phyloP scores from a whole-genome alignment of 1,284 basidiomycete species.

The Sporisorium sorghi region DNA sequence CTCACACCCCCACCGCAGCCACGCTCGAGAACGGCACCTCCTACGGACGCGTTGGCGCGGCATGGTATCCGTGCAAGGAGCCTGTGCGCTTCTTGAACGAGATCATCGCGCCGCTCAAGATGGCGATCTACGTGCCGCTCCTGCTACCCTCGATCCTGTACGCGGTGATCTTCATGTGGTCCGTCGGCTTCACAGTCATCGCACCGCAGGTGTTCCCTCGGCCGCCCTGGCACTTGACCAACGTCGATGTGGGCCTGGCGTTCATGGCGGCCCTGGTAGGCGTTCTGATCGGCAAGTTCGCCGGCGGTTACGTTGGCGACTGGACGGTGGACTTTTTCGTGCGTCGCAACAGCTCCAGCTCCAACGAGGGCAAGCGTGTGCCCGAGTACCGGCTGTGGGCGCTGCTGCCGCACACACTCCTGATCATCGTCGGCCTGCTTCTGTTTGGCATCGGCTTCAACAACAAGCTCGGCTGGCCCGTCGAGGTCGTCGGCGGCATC shows the following conservation, averaged over 20 bases:
- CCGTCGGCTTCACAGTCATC: constrained; percentile 68
- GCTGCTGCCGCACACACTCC: constrained; percentile 56
- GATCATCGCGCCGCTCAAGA: constrained; percentile 58
- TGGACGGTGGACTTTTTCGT: constrained; percentile 62
- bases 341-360: constrained; percentile 47
- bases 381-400: constrained; percentile 70
- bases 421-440: constrained; percentile 65
- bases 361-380: constrained; percentile 47
- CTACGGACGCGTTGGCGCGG: constrained; percentile 58
- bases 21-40: constrained; percentile 16
- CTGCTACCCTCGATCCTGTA: constrained; percentile 66
- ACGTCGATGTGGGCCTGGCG: constrained; percentile 62
- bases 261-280: constrained; percentile 69
- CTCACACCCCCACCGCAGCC: constrained; percentile 17
- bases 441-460: constrained; percentile 66
- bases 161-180: constrained; percentile 68
- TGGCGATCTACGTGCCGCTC: constrained; percentile 46
- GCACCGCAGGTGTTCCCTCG: constrained; percentile 65
- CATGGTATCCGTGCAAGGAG: constrained; percentile 68
- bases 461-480: constrained; percentile 66
- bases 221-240: constrained; percentile 66
- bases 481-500: constrained; percentile 67
- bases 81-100: constrained; percentile 62
- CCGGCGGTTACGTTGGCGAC: constrained; percentile 67
- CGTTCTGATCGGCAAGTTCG: constrained; percentile 67